Conservation (phyloP, 495 filamentous ascomycete species). For the Pseudevernia furfuracea region DNA sequence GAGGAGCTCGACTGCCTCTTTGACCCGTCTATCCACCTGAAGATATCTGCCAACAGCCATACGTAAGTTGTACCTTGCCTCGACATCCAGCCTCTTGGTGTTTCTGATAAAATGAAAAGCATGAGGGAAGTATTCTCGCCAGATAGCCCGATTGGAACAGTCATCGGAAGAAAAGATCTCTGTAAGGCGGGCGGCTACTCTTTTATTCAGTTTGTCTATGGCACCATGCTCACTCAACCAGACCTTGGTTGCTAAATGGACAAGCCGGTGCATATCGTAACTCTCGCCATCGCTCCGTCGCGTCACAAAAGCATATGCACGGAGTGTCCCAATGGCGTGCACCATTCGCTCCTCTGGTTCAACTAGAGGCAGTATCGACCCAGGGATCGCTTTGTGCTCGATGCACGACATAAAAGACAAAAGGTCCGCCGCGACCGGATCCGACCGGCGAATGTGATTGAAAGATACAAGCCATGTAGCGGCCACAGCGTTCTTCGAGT, state of each 20-base stretch:
- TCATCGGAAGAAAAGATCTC: conserved; percentile 25
- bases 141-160: conserved; percentile 23
- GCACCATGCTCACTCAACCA: conserved; percentile 25
- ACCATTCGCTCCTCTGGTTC: conserved; percentile 17
- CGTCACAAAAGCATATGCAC: conserved; percentile 32
- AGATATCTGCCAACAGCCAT: conserved; percentile 18
- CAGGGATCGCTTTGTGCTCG: conserved; percentile 35
- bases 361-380: conserved; percentile 20
- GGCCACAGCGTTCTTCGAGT: conserved; percentile 39
- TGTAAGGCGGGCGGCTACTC: conserved; percentile 18
- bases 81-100: conserved; percentile 18
- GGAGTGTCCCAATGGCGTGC: conserved; percentile 31
- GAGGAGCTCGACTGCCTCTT: too few species aligned
- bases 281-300: conserved; percentile 64
- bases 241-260: conserved; percentile 50
- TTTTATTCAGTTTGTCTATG: conserved; percentile 13
- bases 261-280: conserved; percentile 89
- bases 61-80: conserved; percentile 22
- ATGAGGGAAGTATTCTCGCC: conserved; percentile 34
- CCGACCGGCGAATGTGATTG: conserved; percentile 34
- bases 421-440: conserved; percentile 33
- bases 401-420: conserved; percentile 40
- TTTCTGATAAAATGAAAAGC: conserved; percentile 22
- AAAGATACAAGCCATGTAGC: conserved; percentile 47
- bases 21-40: conserved; percentile 14